Base-by-base conservation (phyloP, 2,329 filamentous ascomycete species). In the Beauveria sp. region DNA sequence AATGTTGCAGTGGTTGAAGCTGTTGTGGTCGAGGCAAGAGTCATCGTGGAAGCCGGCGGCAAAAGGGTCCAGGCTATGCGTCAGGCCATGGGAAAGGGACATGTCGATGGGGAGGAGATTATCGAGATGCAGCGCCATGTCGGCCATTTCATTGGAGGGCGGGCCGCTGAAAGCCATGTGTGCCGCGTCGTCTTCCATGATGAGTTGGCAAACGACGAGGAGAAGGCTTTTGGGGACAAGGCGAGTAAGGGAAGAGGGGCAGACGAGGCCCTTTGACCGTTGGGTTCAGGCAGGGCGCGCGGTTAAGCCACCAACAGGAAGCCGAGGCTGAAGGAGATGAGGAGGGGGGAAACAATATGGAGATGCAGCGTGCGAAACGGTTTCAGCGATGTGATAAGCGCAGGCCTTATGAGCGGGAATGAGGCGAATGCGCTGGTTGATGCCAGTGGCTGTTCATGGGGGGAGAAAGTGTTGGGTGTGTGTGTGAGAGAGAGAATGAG, bases 21-120 rank as follows among this genome's bases (percentile, higher is more conserved):
- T 61, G 60, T 60, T 51, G 59, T 62, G 59, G 65, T 71, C 70
- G 28, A 73, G 67, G 63, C 72, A 74, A 28, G 69, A 68, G 54
- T 74, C 71, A 42, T 70, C 68, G 55, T 74, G 72, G 52, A 68
- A 64, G 62, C 69, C 70, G 14, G 65, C 66, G 6, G 67, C 67
- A 30, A 70, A 68, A 10, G 66, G 61, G 43, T 68, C 68, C 14
- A 73, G 63, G 18, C 65, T 67, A 18, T 68, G 64, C n/a, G 67
- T 68, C 16, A 73, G 62, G 16, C 65, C 68, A 18, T 68, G 64
- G 18, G 67, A 66, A 34, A 71, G 46, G 18, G 65, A 65, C 26
- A 66, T 62, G 40, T 70, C 67, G 47, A 67, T 54, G 24, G 65
- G 62, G 54, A 72, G 65, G 24, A 72, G 62, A 22, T 65, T 64